A percentile compares a stretch with the other conserved stretches of the same genome.
Evolutionary conservation across 345 rosid species (phyloP).

Genomic region (Salix suchowensis): DNA sequence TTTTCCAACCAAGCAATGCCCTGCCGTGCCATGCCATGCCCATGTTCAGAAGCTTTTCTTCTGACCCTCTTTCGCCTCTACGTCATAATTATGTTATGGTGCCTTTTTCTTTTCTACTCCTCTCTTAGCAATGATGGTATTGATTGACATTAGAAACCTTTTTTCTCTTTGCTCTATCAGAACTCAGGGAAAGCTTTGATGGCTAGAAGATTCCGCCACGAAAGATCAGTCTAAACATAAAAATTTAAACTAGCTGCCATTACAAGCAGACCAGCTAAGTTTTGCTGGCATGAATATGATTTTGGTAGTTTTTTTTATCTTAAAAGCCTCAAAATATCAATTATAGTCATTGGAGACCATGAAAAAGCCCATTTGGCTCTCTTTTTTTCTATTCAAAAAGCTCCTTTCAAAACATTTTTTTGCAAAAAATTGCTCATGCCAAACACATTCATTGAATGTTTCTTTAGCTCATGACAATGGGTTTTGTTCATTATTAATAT

Average conservation of each 20-base stretch:
- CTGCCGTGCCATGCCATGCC: not conserved
- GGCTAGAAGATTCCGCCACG: constrained; percentile 44
- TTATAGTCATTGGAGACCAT: constrained; percentile 68
- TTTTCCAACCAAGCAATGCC: constrained; percentile 5
- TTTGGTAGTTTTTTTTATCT: constrained; percentile 18
- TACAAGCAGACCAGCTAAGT: constrained; percentile 31
- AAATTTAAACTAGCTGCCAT: constrained; percentile 26
- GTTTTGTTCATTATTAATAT: not conserved
- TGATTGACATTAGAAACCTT: constrained; percentile 21
- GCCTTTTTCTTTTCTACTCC: constrained; percentile 11
- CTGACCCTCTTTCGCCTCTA: constrained; percentile 32
- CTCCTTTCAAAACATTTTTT: constrained; percentile 6
- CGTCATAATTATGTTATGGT: constrained; percentile 42
- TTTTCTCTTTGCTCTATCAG: constrained; percentile 36
- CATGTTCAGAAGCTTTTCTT: constrained; percentile 29
- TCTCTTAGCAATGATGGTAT: constrained; percentile 34
- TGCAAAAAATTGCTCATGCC: not conserved
- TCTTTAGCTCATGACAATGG: constrained; percentile 24
- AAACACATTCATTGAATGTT: constrained; percentile 20
- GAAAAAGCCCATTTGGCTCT: constrained; percentile 41
- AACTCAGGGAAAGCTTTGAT: constrained; percentile 19
- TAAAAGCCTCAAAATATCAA: constrained; percentile 51
- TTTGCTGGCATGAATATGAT: constrained; percentile 25
- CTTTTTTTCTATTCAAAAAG: constrained; percentile 31
- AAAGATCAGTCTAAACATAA: constrained; percentile 23